Base-by-base conservation (phyloP, 441 rosid species). In the Bocquillonia castaneifolia region DNA sequence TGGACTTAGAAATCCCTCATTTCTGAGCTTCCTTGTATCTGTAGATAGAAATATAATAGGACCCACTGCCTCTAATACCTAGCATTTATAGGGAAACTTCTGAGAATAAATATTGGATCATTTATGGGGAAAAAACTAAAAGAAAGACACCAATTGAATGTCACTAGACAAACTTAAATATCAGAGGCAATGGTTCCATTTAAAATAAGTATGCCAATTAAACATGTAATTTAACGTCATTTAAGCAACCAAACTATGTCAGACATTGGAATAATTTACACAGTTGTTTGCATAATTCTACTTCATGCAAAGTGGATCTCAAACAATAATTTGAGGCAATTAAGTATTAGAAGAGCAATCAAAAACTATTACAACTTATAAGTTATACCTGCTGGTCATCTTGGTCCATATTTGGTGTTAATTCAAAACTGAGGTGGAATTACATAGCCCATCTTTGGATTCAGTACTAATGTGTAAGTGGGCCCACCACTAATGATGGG, bases 1-100 rank as follows among this genome's bases (percentile, higher is more conserved):
- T 63, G 98, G 99, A 76, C 99, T 96, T 66, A 96, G 77, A 80
- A 96, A 92, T 52, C 99, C 99, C 85, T 92, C 98, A 78, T 93
- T 93, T 76, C 98, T 87, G 76, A 93, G 86, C 85, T 96, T 96
- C 81, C 96, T 85, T 47, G 98, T 93, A 85, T 96, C 99, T 57
- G 96, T 92, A 61, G 97, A 92, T 65, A 96, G 81, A 79, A 93
- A 96, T 76, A 96, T 92, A 67, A 91, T 88, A 56, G 98, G 99
- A 71, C 98, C 99, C 36, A 95, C 94, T 63, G 99, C 99, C 86
- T 95, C 98, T 76, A 95, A 78, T 77, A 95, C 99, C 99, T 95
- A 88, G 57, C 71, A 71, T 74, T 66, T 45, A 37, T 70, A 68
- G 62, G 63, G 10, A 44, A 26, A 64, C 6, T 60, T n/a, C 72